phyloP scores from a whole-genome alignment of 2,329 filamentous ascomycete species.

The Didymella exigua region DNA sequence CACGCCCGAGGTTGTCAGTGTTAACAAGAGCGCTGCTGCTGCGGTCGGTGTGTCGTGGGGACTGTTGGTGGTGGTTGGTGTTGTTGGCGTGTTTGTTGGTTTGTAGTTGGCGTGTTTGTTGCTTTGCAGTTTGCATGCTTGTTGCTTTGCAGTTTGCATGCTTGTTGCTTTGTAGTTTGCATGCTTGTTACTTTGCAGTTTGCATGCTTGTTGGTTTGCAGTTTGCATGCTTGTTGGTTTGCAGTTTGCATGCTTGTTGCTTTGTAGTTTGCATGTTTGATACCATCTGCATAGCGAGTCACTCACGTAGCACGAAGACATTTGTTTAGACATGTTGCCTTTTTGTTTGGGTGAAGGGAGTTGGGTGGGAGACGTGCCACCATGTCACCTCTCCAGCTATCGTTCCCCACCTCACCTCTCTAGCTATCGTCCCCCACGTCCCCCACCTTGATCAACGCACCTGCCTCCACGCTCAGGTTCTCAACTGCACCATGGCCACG shows the following conservation, averaged over 20 bases:
- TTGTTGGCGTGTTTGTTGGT: slow-evolving; percentile 28
- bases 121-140: too few species aligned
- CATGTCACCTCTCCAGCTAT: too few species aligned
- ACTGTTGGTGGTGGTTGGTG: slow-evolving; percentile 29
- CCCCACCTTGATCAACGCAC: neutral
- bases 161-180: too few species aligned
- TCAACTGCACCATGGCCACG: slow-evolving; percentile 26
- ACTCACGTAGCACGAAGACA: neutral
- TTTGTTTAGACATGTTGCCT: neutral
- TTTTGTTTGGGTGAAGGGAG: too few species aligned
- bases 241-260: slow-evolving; percentile 24
- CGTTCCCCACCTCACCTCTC: too few species aligned
- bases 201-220: neutral
- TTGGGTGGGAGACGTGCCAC: too few species aligned
- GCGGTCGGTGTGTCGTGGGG: slow-evolving; percentile 35
- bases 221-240: slow-evolving; percentile 24
- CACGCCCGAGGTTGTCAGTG: slow-evolving; percentile 42
- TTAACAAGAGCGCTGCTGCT: slow-evolving; percentile 23
- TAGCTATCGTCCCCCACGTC: slow-evolving; percentile 1
- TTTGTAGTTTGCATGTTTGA: slow-evolving; percentile 14
- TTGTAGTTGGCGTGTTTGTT: slow-evolving; percentile 16
- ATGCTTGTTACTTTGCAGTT: slow-evolving; percentile 26
- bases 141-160: slow-evolving; percentile 22
- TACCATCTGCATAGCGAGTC: slow-evolving; percentile 12
- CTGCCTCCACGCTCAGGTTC: neutral